These are phyloP conservation scores for Paraphaeosphaeria sporulosa DNA, from an alignment of 2,329 filamentous ascomycete species.

Conservation along the genomic window DNA sequence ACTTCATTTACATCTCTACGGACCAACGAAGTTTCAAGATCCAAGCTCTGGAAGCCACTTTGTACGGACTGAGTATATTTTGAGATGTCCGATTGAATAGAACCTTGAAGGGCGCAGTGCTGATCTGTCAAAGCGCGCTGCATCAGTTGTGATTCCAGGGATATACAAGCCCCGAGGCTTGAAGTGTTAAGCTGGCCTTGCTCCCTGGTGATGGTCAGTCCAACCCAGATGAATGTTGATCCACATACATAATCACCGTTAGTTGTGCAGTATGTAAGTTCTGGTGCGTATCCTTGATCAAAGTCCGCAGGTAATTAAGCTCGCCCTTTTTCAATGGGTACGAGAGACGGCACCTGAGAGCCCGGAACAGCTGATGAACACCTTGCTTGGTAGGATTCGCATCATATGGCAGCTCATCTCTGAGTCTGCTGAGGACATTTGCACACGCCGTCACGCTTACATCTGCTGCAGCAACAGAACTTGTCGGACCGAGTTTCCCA, in stretches of 20 bases:
- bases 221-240: background rate
- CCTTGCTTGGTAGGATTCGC: too few species aligned
- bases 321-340: background rate
- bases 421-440: background rate
- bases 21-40: too few species aligned
- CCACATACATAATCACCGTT: background rate
- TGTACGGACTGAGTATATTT: background rate
- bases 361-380: too few species aligned
- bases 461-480: background rate
- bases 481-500: background rate
- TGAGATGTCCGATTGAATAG: background rate
- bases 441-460: background rate
- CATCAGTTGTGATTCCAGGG: background rate
- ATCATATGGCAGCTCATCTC: too few species aligned
- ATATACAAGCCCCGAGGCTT: background rate
- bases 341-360: background rate
- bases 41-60: background rate
- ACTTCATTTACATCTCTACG: too few species aligned
- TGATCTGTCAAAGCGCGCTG: background rate
- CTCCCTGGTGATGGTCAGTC: background rate
- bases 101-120: background rate
- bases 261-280: background rate
- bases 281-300: background rate
- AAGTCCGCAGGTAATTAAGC: background rate
- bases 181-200: background rate